These are phyloP conservation scores for Mycena epipterygia DNA, from an alignment of 768 basidiomycete species.

Conservation along the genomic window DNA sequence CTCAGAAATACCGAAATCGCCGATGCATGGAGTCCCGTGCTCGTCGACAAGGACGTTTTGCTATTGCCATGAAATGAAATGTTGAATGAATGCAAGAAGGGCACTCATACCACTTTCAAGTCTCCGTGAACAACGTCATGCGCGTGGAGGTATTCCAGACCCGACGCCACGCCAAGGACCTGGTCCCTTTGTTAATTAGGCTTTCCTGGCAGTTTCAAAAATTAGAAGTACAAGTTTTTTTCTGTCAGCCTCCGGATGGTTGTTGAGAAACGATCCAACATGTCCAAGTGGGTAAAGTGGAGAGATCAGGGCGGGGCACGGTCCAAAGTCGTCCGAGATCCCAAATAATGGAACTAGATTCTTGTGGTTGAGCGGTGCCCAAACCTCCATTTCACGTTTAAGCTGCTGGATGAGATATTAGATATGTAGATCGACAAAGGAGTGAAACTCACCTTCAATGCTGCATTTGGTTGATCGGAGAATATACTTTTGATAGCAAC, in stretches of 20 bases:
- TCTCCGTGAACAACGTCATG: conserved; percentile 17
- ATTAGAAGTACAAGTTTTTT: neutral
- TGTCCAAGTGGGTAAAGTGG: conserved; percentile 28
- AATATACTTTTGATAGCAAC: conserved; percentile 18
- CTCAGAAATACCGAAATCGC: conserved; percentile 31
- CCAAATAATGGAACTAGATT: conserved; percentile 32
- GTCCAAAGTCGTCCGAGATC: conserved; percentile 9
- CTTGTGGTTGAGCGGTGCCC: conserved; percentile 17
- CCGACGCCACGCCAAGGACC: conserved; percentile 2
- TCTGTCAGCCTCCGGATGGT: neutral
- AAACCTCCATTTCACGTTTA: conserved; percentile 21
- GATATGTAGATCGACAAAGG: neutral
- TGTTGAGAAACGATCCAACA: conserved; percentile 9
- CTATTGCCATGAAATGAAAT: conserved; percentile 3
- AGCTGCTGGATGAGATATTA: conserved; percentile 2
- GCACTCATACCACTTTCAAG: conserved; percentile 22
- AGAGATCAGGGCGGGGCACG: conserved; percentile 22
- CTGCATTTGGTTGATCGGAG: neutral
- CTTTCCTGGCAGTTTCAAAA: neutral
- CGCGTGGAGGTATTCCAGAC: conserved; percentile 15
- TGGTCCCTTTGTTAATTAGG: neutral
- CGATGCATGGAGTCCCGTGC: conserved; percentile 6
- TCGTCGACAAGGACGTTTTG: conserved; percentile 31
- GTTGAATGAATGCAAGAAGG: too few relatives aligned
- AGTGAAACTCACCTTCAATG: neutral